These are phyloP conservation scores for Berkeleyomyces rouxiae DNA, from an alignment of 2,329 filamentous ascomycete species.

Conservation along the genomic window DNA sequence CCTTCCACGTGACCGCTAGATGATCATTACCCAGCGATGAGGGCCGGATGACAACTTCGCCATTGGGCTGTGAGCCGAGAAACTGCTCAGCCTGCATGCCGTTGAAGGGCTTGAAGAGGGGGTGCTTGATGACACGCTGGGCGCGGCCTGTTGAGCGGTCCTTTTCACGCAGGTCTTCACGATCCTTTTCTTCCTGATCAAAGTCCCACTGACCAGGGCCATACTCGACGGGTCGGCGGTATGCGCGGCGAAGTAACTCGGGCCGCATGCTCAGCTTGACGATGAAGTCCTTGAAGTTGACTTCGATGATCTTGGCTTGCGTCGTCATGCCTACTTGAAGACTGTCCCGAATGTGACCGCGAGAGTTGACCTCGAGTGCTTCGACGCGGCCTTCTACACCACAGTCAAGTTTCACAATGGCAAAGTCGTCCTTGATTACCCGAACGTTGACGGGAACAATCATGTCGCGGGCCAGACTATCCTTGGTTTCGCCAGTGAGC, in stretches of 20 bases:
- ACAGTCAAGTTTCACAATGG: constrained; percentile 85
- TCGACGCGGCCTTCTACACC: constrained; percentile 83
- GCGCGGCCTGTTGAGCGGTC: constrained; percentile 71
- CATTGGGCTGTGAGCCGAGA: constrained; percentile 66
- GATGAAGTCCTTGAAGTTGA: constrained; percentile 74
- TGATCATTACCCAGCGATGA: constrained; percentile 93
- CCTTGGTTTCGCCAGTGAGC: constrained; percentile 82
- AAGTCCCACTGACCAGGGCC: constrained; percentile 77
- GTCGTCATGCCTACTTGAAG: constrained; percentile 69
- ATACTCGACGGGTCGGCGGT: constrained; percentile 51
- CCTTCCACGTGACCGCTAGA: constrained; percentile 94
- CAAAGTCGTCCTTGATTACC: constrained; percentile 78
- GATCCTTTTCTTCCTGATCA: constrained; percentile 61
- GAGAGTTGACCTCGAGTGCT: constrained; percentile 62
- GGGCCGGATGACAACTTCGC: constrained; percentile 87
- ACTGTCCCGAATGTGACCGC: constrained; percentile 53
- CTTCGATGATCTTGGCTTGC: constrained; percentile 70
- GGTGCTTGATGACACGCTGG: constrained; percentile 93
- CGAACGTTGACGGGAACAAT: constrained; percentile 80
- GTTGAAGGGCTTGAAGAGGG: constrained; percentile 88
- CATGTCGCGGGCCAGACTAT: constrained; percentile 76
- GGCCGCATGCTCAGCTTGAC: constrained; percentile 63
- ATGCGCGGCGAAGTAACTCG: constrained; percentile 58
- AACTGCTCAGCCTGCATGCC: constrained; percentile 84
- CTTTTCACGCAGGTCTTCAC: constrained; percentile 69